Evolutionary conservation across 257 asterid species (phyloP), one percentile per base, ranked within the genome.

Genomic region (Jacaranda mimosifolia): DNA sequence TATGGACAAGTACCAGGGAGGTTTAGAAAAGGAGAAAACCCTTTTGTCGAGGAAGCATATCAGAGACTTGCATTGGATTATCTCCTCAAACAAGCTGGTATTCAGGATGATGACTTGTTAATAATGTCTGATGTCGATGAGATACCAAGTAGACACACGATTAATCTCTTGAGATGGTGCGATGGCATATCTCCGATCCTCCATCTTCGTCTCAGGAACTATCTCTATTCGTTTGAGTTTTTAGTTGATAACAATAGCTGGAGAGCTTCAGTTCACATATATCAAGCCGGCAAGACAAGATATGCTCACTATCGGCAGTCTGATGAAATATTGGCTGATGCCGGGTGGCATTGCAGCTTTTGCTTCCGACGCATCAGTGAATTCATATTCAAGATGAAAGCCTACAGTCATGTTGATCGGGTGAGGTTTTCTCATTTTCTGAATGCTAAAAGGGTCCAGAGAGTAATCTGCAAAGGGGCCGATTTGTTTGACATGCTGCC

Each of bases 341-440:
- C 97, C 0, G 97, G 97, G 40, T 91, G 95, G 97, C 97, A 91
- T 58, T 91, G 97, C 38, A 92, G 97, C 92, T 92, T 92, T 79
- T 92, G 97, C 76, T 92, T 90, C 82, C 82, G 92, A 70, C 87
- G 19, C 63, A 89, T 92, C 5, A 82, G 82, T 11, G 98, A 92
- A 56, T 92, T 92, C 77, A 77, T 88, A 46, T 92, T 92, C 87
- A 92, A 92, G 89, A 92, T 92, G 93, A 92, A 86, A 75, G 97
- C 96, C 18, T 92, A 92, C 74, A 92, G 97, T 35, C 97, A 92
- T 68, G 84, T 87, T 40, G 97, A 92, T 62, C 78, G 97, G 45
- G 96, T 92, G 68, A 85, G 96, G 68, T 92, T 92, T 75, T 84
- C 93, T 52, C 92, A 81, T 81, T 92, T 89, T 71, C 74, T 92